Base-by-base conservation (phyloP, 495 filamentous ascomycete genomes). In the Wilcoxina mikolae region DNA sequence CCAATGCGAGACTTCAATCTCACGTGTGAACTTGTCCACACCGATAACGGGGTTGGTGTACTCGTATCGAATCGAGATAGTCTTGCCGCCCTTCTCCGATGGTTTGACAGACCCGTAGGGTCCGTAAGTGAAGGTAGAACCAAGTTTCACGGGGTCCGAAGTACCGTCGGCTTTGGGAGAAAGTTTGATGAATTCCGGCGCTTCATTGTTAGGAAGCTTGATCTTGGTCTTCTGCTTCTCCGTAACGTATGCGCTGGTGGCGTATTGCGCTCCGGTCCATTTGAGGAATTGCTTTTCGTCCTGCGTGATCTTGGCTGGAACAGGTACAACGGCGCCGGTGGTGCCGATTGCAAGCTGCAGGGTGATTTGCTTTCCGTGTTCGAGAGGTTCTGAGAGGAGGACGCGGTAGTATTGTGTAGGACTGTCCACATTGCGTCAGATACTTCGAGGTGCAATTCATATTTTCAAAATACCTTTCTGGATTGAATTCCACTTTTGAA, bases 1-100 rank as follows among this genome's bases (percentile, higher is more conserved):
- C 91, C 91, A 98, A 67, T 96, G 93, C 60, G 85, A 91, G 57
- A 96, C 83, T 68, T 96, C 90, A 54, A 98, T 70, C 61, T 95
- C 88, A 23, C 91, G 81, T 73, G 95, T 85, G 41, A 95, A 72
- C 4, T 77, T 68, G 17, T 76, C 78, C 33, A 83, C 76, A 60
- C 87, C 84, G 52, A 80, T 82, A 38, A 98, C 71, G 4, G 91
- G 93, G 68, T 85, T 87, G 41, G 87, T 98, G 74, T 94, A 95
- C 64, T 96, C 88, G 70, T 93, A 96, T 38, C 93, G 86, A 22
- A 95, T 81, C 55, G 72, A 77, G 53, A 87, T 74, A 9, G 81
- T 79, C 62, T 88, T 75, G 18, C 74, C 63, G 3, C 82, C 82
- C 22, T 71, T 68, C 25, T 57, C 20, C 9, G 38, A 33, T 3